Percentiles rank a stretch among this genome's conserved stretches.
Evolutionary conservation across 805 yeast genomes (phyloP).

Genomic region (Wickerhamomyces chaumierensis): DNA sequence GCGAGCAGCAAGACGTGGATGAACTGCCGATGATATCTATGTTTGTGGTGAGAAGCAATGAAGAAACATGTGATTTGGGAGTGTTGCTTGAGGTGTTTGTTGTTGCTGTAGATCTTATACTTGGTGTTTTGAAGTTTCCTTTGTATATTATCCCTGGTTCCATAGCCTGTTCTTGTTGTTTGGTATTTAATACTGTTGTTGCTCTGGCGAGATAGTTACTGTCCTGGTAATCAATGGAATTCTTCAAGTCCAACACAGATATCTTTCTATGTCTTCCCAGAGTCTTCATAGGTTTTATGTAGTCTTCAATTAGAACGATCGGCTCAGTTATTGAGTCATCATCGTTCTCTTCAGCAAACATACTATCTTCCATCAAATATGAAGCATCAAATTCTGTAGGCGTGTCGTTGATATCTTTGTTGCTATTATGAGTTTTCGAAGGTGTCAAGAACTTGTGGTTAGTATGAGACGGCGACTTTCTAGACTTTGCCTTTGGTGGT

Average conservation of each 20-base stretch:
- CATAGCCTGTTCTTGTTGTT: not conserved
- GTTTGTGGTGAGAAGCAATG: not conserved
- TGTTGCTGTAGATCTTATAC: not conserved
- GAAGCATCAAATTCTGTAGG: conserved; percentile 7
- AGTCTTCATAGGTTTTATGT: conserved; percentile 24
- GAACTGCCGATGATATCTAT: too few relatives aligned
- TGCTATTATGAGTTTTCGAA: too few relatives aligned
- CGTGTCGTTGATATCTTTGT: conserved; percentile 5
- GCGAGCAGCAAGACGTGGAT: too few relatives aligned
- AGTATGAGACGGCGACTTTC: too few relatives aligned
- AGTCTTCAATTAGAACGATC: conserved; percentile 44
- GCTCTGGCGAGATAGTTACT: not conserved
- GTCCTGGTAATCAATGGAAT: conserved; percentile 11
- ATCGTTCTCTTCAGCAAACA: not conserved
- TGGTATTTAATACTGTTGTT: not conserved
- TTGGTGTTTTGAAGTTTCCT: too few relatives aligned
- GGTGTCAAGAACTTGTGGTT: too few relatives aligned
- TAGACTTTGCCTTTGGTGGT: not conserved
- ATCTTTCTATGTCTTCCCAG: conserved; percentile 15
- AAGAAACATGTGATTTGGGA: conserved; percentile 2
- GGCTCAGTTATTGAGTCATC: conserved; percentile 12
- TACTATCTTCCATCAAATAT: not conserved
- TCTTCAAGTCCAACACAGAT: conserved; percentile 24
- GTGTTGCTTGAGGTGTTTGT: conserved; percentile 5
- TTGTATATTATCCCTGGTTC: not conserved